These are phyloP conservation scores for Eleusine indica DNA, from an alignment of 176 grass and related monocot genomes.

Conservation along the genomic window DNA sequence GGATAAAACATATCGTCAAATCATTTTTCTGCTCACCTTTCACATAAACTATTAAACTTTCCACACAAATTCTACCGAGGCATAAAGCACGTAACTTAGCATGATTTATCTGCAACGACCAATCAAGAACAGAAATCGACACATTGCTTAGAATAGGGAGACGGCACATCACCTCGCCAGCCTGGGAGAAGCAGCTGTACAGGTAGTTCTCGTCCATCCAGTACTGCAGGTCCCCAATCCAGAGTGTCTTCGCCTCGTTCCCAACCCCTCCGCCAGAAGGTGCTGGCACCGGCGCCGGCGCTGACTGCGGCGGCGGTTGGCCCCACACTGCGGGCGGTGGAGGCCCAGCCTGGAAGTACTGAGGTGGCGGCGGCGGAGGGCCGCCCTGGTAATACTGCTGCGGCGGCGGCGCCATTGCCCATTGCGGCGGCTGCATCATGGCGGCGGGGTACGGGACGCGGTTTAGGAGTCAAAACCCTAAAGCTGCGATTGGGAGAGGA, in stretches of 20 bases:
- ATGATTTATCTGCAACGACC: background rate
- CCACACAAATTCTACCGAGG: background rate
- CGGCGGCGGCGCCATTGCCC: constrained; percentile 33
- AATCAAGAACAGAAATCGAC: background rate
- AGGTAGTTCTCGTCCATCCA: constrained; percentile 99
- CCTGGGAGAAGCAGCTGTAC: constrained; percentile 65
- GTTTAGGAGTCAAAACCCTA: constrained; percentile 46
- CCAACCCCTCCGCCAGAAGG: constrained; percentile 3
- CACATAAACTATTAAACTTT: background rate
- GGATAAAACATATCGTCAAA: too few relatives aligned
- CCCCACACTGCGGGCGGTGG: constrained; percentile 41
- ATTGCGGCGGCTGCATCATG: constrained; percentile 32
- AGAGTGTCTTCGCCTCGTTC: constrained; percentile 81
- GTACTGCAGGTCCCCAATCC: constrained; percentile 93
- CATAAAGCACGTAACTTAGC: background rate
- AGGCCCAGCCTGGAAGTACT: constrained; percentile 23
- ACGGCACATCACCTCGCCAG: constrained; percentile 36
- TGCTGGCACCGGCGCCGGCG: background rate
- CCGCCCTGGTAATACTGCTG: constrained; percentile 33
- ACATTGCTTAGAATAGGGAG: background rate
- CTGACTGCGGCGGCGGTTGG: constrained; percentile 25
- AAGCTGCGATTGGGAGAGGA: background rate
- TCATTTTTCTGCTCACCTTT: too few relatives aligned
- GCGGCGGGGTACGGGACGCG: background rate
- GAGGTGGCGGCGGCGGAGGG: constrained; percentile 3